Evolutionary conservation across 208 protist genomes (phyloP).

Genomic region (Trypanosoma brucei): DNA sequence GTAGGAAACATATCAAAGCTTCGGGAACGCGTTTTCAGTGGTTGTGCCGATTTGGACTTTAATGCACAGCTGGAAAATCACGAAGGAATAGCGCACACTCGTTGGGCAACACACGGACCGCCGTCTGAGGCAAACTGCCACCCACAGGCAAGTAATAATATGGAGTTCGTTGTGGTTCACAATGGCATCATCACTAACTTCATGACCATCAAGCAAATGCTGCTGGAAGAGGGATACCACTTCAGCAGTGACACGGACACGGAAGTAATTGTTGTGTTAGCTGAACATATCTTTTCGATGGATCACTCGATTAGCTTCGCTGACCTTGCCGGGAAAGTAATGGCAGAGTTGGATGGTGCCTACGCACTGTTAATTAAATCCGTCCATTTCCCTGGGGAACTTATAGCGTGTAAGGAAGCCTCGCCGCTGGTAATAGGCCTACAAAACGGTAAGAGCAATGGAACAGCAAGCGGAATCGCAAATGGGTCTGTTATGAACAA

Average conservation of each 20-base stretch:
- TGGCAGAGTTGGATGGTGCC: constrained; percentile 69
- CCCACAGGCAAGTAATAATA: constrained; percentile 79
- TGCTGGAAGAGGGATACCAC: constrained; percentile 67
- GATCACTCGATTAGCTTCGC: constrained; percentile 44
- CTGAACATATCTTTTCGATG: constrained; percentile 77
- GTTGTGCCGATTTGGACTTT: constrained; percentile 19
- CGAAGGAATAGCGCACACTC: constrained; percentile 93
- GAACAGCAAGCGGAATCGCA: constrained; percentile 5
- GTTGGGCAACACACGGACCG: constrained; percentile 96
- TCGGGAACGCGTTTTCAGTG: constrained; percentile 26
- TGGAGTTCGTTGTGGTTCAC: constrained; percentile 89
- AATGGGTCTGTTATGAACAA: constrained; percentile 21
- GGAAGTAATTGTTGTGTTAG: constrained; percentile 90
- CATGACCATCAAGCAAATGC: constrained; percentile 61
- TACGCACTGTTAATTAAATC: constrained; percentile 89
- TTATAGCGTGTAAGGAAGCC: constrained; percentile 85
- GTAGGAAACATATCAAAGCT: constrained; percentile 81
- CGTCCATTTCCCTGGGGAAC: constrained; percentile 83
- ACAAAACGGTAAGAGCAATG: constrained; percentile 18
- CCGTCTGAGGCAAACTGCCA: constrained; percentile 93
- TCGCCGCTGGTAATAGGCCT: constrained; percentile 93
- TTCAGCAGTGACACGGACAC: constrained; percentile 93
- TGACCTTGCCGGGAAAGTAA: constrained; percentile 47
- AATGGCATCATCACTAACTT: constrained; percentile 97
- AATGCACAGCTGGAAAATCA: constrained; percentile 34